Evolutionary conservation across 768 basidiomycete genomes (phyloP).

Genomic region (Macrocybe gigantea): DNA sequence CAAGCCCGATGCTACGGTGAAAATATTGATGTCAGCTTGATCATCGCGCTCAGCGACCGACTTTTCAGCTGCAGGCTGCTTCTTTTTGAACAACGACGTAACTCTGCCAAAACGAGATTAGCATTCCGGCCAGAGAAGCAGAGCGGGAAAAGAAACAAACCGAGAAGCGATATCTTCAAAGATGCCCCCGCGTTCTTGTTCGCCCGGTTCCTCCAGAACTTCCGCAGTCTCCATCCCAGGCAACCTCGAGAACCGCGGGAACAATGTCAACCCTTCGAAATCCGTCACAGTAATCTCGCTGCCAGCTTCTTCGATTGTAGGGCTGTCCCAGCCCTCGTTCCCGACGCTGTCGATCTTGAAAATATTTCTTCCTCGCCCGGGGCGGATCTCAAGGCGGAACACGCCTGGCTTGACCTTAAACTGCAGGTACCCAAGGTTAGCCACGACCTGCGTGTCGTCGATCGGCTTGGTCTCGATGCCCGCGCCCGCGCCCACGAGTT

Average conservation of each 20-base stretch:
- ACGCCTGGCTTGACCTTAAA: constrained; percentile 92
- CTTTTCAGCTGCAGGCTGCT: constrained; percentile 16
- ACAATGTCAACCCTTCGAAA: constrained; percentile 87
- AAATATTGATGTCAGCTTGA: constrained; percentile 96
- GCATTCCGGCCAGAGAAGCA: neutral
- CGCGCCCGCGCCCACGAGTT: constrained; percentile 44
- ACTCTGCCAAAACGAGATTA: constrained; percentile 26
- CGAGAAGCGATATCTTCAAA: constrained; percentile 44
- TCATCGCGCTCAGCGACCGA: constrained; percentile 13
- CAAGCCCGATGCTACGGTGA: constrained; percentile 95
- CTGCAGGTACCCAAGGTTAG: constrained; percentile 94
- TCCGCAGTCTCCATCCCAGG: constrained; percentile 79
- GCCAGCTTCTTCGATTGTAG: constrained; percentile 59
- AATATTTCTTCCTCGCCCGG: constrained; percentile 75
- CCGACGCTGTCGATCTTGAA: constrained; percentile 83
- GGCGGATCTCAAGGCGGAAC: constrained; percentile 75
- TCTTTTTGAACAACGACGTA: constrained; percentile 36
- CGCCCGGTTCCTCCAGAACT: constrained; percentile 53
- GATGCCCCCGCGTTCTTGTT: constrained; percentile 28
- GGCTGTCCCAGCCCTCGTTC: constrained; percentile 85
- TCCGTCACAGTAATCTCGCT: constrained; percentile 76
- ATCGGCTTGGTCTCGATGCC: constrained; percentile 33
- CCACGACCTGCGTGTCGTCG: constrained; percentile 89
- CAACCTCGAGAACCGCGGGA: constrained; percentile 66
- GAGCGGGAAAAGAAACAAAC: constrained; percentile 28